Conservation (phyloP, 2,329 filamentous ascomycete genomes). For the Arthroderma sp. region DNA sequence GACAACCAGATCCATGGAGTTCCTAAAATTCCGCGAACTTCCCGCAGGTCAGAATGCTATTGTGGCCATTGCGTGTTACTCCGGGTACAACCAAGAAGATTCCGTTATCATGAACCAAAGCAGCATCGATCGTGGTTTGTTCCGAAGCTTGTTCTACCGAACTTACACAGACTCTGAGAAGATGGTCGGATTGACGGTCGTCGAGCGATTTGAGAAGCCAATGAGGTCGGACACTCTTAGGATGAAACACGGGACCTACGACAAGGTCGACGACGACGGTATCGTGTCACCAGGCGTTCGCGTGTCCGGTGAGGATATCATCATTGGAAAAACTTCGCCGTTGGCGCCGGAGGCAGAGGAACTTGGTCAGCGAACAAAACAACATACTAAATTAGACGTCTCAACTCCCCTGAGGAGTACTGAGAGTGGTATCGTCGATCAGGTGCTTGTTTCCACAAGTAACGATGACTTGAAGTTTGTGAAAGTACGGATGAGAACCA, state of each 20-base stretch:
- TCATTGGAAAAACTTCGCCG: conserved; percentile 96
- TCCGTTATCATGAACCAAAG: conserved; percentile 99
- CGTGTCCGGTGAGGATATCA: conserved; percentile 95
- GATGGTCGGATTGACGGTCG: conserved; percentile 80
- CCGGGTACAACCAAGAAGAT: conserved; percentile 99
- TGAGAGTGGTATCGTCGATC: conserved; percentile 91
- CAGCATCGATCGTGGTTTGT: conserved; percentile 92
- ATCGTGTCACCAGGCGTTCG: conserved; percentile 87
- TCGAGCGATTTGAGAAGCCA: conserved; percentile 93
- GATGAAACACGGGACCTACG: conserved; percentile 88
- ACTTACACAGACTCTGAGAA: conserved; percentile 97
- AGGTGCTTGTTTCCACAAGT: conserved; percentile 87
- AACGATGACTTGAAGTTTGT: conserved; percentile 89
- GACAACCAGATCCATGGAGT: conserved; percentile 96
- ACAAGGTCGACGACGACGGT: conserved; percentile 94
- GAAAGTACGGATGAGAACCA: conserved; percentile 93
- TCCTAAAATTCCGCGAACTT: conserved; percentile 92
- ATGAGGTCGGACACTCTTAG: conserved; percentile 76
- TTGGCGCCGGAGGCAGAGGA: conserved; percentile 89
- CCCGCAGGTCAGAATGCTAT: conserved; percentile 97
- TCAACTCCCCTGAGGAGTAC: conserved; percentile 91
- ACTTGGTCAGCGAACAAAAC: conserved; percentile 76
- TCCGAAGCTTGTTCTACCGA: conserved; percentile 95
- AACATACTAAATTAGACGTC: conserved; percentile 87
- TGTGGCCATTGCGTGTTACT: conserved; percentile 93